Conservation (phyloP, 2,329 filamentous ascomycete species). For the Monascus ruber region DNA sequence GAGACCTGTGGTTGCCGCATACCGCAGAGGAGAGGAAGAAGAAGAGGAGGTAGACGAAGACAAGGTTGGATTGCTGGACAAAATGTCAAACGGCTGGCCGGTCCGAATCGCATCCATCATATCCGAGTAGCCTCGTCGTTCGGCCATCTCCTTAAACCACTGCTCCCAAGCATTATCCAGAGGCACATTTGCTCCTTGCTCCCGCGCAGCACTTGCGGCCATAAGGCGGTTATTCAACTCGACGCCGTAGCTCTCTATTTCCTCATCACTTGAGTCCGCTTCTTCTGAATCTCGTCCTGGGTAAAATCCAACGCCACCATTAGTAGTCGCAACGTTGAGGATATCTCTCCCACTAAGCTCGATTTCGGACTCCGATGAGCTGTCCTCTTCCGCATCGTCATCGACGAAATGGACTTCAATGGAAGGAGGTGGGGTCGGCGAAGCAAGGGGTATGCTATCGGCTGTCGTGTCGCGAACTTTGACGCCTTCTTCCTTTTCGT, state of each 20-base stretch:
- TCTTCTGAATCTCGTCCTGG: constrained; percentile 24
- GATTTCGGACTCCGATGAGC: constrained; percentile 5
- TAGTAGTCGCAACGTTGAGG: constrained; percentile 13
- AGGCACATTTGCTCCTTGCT: constrained; percentile 35
- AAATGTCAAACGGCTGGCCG: constrained; percentile 21
- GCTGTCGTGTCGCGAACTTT: constrained; percentile 52
- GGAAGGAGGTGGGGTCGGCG: constrained; percentile 27
- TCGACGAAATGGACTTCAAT: constrained; percentile 22
- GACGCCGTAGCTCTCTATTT: constrained; percentile 41
- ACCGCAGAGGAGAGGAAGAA: too few relatives aligned
- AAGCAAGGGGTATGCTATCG: constrained; percentile 42
- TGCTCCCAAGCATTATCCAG: constrained; percentile 43
- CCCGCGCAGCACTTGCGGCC: constrained; percentile 42
- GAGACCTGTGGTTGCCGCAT: too few relatives aligned
- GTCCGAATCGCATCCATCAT: constrained; percentile 29
- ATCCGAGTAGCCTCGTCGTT: constrained; percentile 36
- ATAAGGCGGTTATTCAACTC: constrained; percentile 41
- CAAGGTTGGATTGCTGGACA: constrained; percentile 14
- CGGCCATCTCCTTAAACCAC: constrained; percentile 46
- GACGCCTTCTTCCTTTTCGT: constrained; percentile 45
- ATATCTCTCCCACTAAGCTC: constrained; percentile 14
- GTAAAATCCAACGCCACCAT: constrained; percentile 13
- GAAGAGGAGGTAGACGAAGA: neutral
- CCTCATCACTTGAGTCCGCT: constrained; percentile 31
- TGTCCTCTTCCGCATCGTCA: constrained; percentile 11